A percentile compares a stretch with the other conserved stretches of the same genome.
Conservation (phyloP, 495 filamentous ascomycete genomes). For the Lophiostoma macrostomum region DNA sequence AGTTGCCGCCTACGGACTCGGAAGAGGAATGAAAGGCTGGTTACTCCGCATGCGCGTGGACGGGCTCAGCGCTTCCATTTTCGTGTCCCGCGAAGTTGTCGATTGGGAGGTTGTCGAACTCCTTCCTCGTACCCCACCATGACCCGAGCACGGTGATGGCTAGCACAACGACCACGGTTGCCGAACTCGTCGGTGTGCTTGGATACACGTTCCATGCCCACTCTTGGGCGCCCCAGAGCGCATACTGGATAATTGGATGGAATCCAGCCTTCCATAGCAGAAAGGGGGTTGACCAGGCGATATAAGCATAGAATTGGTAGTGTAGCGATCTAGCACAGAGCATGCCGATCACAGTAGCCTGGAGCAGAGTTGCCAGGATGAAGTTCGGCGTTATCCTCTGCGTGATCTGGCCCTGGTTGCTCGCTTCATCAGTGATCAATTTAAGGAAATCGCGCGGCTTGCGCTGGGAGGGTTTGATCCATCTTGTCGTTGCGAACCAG, state of each 20-base stretch:
- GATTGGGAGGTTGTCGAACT: conserved; percentile 32
- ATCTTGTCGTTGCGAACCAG: conserved; percentile 56
- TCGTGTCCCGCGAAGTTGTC: no score
- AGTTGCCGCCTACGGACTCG: conserved; percentile 74
- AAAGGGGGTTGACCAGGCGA: conserved; percentile 88
- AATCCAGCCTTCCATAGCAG: conserved; percentile 79
- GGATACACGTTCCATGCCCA: conserved; percentile 97
- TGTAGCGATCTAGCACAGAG: conserved; percentile 89
- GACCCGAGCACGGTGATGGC: conserved; percentile 60
- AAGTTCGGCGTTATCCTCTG: conserved; percentile 66
- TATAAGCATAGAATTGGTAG: conserved; percentile 95
- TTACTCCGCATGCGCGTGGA: conserved; percentile 30
- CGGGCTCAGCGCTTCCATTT: conserved; percentile 1
- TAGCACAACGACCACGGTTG: conserved; percentile 69
- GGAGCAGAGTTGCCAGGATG: conserved; percentile 73
- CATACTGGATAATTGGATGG: conserved; percentile 68
- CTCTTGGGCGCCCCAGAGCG: conserved; percentile 80
- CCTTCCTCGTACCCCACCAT: conserved; percentile 58
- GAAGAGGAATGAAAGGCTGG: conserved; percentile 50
- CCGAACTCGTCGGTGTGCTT: conserved; percentile 78
- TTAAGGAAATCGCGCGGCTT: conserved; percentile 50
- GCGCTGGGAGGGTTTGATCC: conserved; percentile 53
- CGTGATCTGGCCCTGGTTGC: conserved; percentile 54
- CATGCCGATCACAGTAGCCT: conserved; percentile 78
- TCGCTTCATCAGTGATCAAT: conserved; percentile 50